These are phyloP conservation scores for Candida parachauliodes DNA, from an alignment of 805 yeast genomes.

Conservation along the genomic window DNA sequence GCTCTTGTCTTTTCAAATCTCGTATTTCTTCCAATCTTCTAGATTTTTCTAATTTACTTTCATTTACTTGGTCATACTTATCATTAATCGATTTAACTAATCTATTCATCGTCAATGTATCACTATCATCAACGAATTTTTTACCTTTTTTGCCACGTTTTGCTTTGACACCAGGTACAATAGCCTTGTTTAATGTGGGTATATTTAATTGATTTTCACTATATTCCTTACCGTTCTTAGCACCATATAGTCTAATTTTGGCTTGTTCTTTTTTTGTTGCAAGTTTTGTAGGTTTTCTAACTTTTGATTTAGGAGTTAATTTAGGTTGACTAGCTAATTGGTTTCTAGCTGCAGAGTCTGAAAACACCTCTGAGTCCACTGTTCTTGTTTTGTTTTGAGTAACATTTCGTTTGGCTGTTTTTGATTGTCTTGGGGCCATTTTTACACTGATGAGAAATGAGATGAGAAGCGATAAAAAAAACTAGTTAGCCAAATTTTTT, in stretches of 20 bases:
- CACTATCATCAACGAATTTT: constrained; percentile 70
- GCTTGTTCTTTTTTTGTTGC: constrained; percentile 65
- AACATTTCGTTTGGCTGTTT: constrained; percentile 54
- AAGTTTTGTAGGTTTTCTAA: constrained; percentile 45
- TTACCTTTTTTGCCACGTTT: constrained; percentile 86
- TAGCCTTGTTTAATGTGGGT: constrained; percentile 77
- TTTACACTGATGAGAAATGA: neutral
- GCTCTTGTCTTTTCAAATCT: constrained; percentile 79
- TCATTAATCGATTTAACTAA: constrained; percentile 80
- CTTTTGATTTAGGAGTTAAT: constrained; percentile 55
- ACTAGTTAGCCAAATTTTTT: too few relatives aligned
- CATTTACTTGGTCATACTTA: constrained; percentile 70
- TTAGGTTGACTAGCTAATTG: constrained; percentile 57
- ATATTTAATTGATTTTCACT: constrained; percentile 76
- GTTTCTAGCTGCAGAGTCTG: constrained; percentile 69
- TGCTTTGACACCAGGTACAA: constrained; percentile 76
- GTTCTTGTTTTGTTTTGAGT: constrained; percentile 52
- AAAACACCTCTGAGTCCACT: constrained; percentile 62
- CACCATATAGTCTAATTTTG: constrained; percentile 64
- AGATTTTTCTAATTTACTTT: constrained; percentile 86
- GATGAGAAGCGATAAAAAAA: constrained; percentile 5
- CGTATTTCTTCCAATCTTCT: constrained; percentile 86
- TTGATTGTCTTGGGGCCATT: constrained; percentile 60
- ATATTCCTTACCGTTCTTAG: constrained; percentile 52
- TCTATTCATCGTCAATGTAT: constrained; percentile 58